Base-by-base conservation (phyloP, 495 filamentous ascomycete genomes). In the Aspergillus olivimuriae region DNA sequence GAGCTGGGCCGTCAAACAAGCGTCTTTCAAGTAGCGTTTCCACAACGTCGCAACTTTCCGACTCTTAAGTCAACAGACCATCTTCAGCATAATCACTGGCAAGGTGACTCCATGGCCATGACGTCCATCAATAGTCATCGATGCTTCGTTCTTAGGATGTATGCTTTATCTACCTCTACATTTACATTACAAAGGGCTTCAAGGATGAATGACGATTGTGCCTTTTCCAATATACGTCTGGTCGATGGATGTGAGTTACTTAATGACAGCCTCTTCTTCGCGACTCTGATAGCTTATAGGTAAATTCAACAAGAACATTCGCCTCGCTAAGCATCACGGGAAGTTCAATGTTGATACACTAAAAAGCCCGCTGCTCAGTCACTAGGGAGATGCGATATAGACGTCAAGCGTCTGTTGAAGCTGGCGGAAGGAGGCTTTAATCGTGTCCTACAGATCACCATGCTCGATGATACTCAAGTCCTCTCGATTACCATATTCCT, bases 391-490 rank as follows among this genome's bases (percentile, higher is more conserved):
- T 31, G 19, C 30, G 31, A 47, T 31, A 30, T 32, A 34, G 11
- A 42, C 18, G 17, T 37, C 38, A 42, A 41, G 14, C 30, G 31
- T 31, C 21, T 47, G 38, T 30, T 23, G 15, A 47, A 47, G 38
- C 45, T 47, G 31, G 45, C 45, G 16, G 37, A 47, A 41, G 44
- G 44, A 18, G 44, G 37, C 12, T 47, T 47, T 21, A 47, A 47
- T 19, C 37, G 44, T 41, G 31, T 41, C 12, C 37, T 47, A 41
- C 37, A 47, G 37, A 41, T 47, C 28, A 47, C 37, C 20, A 41
- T 47, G 44, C 19, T 34, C 10, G 44, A 47, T 34, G 18, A 28
- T 35, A 41, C 37, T 28, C 28, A 41, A 32, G 9, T 47, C 17
- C 28, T 47, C 37, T 21, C 45, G 45, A 16, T 24, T 47, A n/a